Percentiles rank a stretch among this genome's conserved stretches.
These are phyloP conservation scores for Pouteria campechiana DNA, from an alignment of 179 eudicot genomes.

Conservation along the genomic window DNA sequence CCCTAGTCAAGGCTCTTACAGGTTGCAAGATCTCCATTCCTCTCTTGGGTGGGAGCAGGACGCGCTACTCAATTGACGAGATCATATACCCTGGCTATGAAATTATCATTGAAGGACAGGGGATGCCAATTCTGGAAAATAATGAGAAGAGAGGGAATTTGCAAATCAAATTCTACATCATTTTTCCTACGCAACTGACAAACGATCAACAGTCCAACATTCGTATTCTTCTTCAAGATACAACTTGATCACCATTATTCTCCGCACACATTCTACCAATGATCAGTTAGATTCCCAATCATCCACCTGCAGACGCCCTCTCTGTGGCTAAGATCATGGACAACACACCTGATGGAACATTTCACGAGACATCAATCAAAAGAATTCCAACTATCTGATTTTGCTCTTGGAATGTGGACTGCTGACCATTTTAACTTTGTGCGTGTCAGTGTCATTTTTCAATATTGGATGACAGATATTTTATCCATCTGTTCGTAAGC, in stretches of 20 bases:
- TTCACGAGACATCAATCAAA: too few species aligned
- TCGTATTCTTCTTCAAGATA: slow-evolving; percentile 18
- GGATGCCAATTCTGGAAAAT: slow-evolving; percentile 46
- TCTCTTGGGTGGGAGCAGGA: slow-evolving; percentile 21
- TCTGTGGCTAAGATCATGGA: too few species aligned
- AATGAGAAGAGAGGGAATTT: slow-evolving; percentile 34
- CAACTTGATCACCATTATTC: slow-evolving; percentile 8
- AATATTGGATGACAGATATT: too few species aligned
- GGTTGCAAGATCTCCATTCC: slow-evolving; percentile 39
- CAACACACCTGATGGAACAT: too few species aligned
- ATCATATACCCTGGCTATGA: slow-evolving; percentile 44
- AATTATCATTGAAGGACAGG: slow-evolving; percentile 43
- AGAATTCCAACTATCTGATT: too few species aligned
- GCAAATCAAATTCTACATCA: slow-evolving; percentile 31
- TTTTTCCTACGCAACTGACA: slow-evolving; percentile 27
- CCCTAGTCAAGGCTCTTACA: slow-evolving; percentile 40
- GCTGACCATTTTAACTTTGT: too few species aligned
- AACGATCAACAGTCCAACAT: slow-evolving; percentile 29
- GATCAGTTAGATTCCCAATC: too few species aligned
- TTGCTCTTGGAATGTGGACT: too few species aligned
- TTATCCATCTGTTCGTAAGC: too few species aligned
- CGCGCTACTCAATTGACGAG: slow-evolving; percentile 28
- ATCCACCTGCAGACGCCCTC: too few species aligned
- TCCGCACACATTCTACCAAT: too few species aligned
- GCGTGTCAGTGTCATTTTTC: too few species aligned